Evolutionary conservation across 1,139 yeast species (phyloP), one percentile per base, ranked within the genome.

Genomic region (Torulaspora pretoriensis): DNA sequence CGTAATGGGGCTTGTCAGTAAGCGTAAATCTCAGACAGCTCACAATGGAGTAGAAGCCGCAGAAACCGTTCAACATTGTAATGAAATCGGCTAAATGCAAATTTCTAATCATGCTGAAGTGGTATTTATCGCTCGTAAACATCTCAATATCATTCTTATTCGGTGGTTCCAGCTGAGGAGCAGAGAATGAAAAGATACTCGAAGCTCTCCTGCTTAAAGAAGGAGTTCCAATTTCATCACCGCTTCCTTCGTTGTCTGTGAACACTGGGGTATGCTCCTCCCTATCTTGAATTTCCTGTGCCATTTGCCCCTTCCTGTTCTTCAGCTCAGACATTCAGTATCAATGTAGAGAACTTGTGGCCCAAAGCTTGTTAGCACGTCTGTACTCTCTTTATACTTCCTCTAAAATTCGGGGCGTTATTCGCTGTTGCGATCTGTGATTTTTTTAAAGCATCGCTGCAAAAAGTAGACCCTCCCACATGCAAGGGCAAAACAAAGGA

Each of bases 41-140:
- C 38, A 92, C 74, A 53, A 92, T 83, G 28, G 96, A 82, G 67
- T 88, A 87, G 63, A 92, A 90, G 1, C 98, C 98, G 32, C 82
- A 77, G 60, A 84, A 84, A 6, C 92, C 97, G 67, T 92, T 92
- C 65, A 92, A 73, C 69, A 89, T 75, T 2, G 98, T 92, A 62
- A 92, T 92, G 68, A 82, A 88, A 65, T 92, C 98, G 2, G 98
- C 98, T 81, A 90, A 74, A 65, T 92, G 97, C 53, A 92, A 76
- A 61, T 83, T 83, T 61, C 95, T 73, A 46, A 84, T 67, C 72
- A 84, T 75, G 39, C 85, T 80, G 55, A 85, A 81, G 61, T 84
- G 97, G 61, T 95, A 77, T 44, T 76, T 75, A 65, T 89, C 96
- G 41, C 80, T 77, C 46, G 88, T 80, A 62, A 88, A 88, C 38